Percentiles rank a stretch among this genome's conserved stretches.
These are phyloP conservation scores for Hibiscus mutabilis DNA, from an alignment of 345 rosid species.

Conservation along the genomic window DNA sequence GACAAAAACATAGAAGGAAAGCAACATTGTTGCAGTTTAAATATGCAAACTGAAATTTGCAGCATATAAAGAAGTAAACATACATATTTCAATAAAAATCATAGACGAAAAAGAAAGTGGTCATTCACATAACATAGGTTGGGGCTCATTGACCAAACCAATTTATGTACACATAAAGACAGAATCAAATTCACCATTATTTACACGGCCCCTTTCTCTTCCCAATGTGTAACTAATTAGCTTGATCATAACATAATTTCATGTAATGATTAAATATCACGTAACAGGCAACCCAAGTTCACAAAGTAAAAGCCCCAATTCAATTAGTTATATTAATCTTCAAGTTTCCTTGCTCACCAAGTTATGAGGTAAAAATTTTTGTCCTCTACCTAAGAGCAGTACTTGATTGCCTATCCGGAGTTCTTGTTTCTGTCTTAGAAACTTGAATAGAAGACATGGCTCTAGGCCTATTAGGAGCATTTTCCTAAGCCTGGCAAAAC, in stretches of 20 bases:
- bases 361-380: too few relatives aligned
- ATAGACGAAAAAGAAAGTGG: neutral
- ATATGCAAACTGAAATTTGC: neutral
- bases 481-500: neutral
- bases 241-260: neutral
- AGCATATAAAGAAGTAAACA: neutral
- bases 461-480: neutral
- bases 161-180: neutral
- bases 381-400: neutral
- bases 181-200: neutral
- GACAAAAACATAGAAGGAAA: conserved; percentile 18
- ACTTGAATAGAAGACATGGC: too few relatives aligned
- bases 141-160: neutral
- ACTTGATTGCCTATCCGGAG: neutral
- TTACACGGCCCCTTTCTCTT: neutral
- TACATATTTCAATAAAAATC: neutral
- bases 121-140: neutral
- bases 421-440: too few relatives aligned
- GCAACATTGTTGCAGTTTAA: neutral
- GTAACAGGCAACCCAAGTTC: neutral
- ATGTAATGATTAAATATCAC: neutral
- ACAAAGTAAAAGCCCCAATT: neutral
- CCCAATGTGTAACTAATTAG: neutral
- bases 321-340: neutral
- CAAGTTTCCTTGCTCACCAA: neutral